Percentiles rank a stretch among this genome's conserved stretches.
These are phyloP conservation scores for Aspergillus intermedius DNA, from an alignment of 2,329 filamentous ascomycete species.

Conservation along the genomic window DNA sequence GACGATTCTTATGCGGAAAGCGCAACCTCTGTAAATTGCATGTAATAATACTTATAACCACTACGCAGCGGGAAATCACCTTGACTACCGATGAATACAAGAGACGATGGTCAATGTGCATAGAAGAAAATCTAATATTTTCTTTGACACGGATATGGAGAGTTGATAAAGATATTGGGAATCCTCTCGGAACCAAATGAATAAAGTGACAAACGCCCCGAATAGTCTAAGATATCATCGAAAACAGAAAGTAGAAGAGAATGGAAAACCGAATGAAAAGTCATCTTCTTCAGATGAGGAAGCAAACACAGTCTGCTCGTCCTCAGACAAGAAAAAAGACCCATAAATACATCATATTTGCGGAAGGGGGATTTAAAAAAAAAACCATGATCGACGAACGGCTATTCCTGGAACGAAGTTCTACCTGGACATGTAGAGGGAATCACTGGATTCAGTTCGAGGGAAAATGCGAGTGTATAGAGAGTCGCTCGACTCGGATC, in stretches of 20 bases:
- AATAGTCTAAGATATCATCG: neutral
- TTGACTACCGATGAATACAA: neutral
- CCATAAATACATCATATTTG: slow-evolving; percentile 4
- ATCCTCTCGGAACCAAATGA: neutral
- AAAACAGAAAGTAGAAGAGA: neutral
- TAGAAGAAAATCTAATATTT: neutral
- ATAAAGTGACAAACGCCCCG: neutral
- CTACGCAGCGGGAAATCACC: too few species aligned
- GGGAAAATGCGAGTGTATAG: slow-evolving; percentile 31
- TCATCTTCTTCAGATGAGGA: neutral
- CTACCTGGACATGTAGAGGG: slow-evolving; percentile 28
- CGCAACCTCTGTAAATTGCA: too few species aligned
- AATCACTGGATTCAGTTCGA: slow-evolving; percentile 31
- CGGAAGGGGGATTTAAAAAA: neutral
- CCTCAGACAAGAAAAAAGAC: neutral
- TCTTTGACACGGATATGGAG: neutral
- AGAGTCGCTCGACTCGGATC: slow-evolving; percentile 31
- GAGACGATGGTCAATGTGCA: neutral
- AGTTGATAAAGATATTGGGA: neutral
- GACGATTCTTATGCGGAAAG: too few species aligned
- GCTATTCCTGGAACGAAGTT: neutral
- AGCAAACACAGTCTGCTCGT: slow-evolving; percentile 1
- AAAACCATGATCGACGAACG: neutral
- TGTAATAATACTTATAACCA: too few species aligned
- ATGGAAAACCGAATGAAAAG: neutral